Evolutionary conservation across 192 early-diverging fungal genomes (phyloP).

Genomic region (Blastocladiella britannica): DNA sequence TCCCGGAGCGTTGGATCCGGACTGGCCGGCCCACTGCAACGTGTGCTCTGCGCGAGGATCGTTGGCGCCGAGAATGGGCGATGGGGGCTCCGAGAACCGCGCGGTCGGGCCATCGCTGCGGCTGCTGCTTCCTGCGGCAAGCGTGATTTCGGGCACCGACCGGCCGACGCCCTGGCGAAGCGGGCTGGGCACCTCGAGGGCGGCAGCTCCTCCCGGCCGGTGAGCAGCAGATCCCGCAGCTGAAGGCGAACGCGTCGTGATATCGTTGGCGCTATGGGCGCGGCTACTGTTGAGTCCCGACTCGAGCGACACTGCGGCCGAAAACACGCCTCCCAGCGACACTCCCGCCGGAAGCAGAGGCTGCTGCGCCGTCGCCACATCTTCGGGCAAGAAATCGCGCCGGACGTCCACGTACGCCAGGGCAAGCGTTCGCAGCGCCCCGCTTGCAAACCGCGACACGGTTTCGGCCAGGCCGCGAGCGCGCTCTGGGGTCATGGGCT

Average conservation of each 20-base stretch:
- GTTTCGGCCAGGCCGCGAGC: constrained; percentile 16
- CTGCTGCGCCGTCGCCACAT: constrained; percentile 1
- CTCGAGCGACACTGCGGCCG: background rate
- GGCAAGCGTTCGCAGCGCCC: constrained; percentile 76
- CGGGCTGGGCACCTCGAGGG: background rate
- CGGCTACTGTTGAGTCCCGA: too few species aligned
- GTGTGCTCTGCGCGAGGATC: background rate
- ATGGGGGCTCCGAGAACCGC: background rate
- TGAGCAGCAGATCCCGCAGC: too few species aligned
- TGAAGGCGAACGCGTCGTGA: too few species aligned
- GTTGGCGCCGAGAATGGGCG: background rate
- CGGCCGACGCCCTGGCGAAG: too few species aligned
- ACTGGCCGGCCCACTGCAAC: background rate
- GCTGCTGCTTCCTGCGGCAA: too few species aligned
- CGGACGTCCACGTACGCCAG: constrained; percentile 62
- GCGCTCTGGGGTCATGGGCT: constrained; percentile 13
- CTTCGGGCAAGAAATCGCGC: background rate
- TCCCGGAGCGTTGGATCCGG: constrained; percentile 8
- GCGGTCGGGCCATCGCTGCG: background rate
- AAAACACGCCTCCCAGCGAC: background rate
- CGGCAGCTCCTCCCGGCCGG: too few species aligned
- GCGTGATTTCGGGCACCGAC: too few species aligned
- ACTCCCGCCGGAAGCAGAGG: background rate
- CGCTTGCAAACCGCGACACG: constrained; percentile 51
- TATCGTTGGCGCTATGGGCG: background rate